These are phyloP conservation scores for Mrakia hoshinonis DNA, from an alignment of 768 basidiomycete species.

Conservation along the genomic window DNA sequence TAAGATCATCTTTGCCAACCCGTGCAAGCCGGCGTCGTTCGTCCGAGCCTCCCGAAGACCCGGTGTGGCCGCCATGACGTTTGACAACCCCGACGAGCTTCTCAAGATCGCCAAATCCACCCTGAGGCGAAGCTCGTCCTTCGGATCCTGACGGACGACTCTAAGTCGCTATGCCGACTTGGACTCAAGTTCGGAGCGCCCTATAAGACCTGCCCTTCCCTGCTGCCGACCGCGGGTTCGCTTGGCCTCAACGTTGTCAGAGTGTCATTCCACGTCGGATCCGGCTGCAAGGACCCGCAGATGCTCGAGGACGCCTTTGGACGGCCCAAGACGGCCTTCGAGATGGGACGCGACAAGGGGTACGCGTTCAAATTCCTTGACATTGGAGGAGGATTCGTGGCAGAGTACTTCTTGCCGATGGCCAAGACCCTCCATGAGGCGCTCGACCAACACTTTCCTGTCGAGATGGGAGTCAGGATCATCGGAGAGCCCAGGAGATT, in stretches of 20 bases:
- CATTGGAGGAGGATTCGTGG: constrained; percentile 94
- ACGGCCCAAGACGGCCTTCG: constrained; percentile 73
- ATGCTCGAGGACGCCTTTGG: constrained; percentile 82
- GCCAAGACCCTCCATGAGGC: constrained; percentile 61
- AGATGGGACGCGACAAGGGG: constrained; percentile 72
- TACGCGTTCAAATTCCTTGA: constrained; percentile 78
- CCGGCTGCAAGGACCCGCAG: constrained; percentile 85
- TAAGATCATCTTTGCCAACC: constrained; percentile 94
- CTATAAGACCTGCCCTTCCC: constrained; percentile 62
- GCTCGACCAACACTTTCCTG: constrained; percentile 71
- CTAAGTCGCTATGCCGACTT: constrained; percentile 83
- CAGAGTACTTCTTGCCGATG: constrained; percentile 69
- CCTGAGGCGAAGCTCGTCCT: constrained; percentile 77
- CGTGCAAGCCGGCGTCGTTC: constrained; percentile 93
- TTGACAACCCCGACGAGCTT: constrained; percentile 94
- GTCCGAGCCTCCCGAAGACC: constrained; percentile 70
- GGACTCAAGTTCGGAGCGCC: constrained; percentile 96
- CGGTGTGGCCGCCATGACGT: constrained; percentile 89
- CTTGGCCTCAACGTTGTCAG: constrained; percentile 79
- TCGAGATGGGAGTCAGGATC: constrained; percentile 55
- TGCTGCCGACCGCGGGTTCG: constrained; percentile 69
- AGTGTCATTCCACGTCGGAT: constrained; percentile 95
- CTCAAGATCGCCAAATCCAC: constrained; percentile 78
- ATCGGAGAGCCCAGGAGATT: constrained; percentile 95
- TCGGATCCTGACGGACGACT: constrained; percentile 96